These are phyloP conservation scores for Lotmaria passim DNA, from an alignment of 208 protist species.

Conservation along the genomic window DNA sequence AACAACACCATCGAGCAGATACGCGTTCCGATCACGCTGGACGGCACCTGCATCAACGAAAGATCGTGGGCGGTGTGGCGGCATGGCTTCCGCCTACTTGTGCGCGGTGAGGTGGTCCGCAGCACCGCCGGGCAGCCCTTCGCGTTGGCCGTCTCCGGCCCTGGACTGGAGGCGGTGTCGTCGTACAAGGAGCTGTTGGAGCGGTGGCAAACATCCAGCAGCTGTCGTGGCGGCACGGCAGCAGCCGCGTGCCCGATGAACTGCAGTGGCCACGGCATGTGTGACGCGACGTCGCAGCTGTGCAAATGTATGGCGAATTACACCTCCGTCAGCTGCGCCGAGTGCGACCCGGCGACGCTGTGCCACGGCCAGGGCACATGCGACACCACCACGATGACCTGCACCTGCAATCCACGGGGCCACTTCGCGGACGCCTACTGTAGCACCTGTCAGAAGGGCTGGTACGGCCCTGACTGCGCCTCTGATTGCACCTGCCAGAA, in stretches of 20 bases:
- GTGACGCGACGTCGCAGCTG: conserved; percentile 38
- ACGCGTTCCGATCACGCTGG: conserved; percentile 28
- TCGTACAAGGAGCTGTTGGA: conserved; percentile 24
- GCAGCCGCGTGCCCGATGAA: conserved; percentile 52
- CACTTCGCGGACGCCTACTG: conserved; percentile 65
- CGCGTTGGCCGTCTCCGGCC: conserved; percentile 66
- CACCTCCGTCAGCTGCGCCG: conserved; percentile 68
- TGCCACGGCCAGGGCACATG: conserved; percentile 78
- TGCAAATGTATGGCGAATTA: conserved; percentile 56
- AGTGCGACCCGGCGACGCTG: conserved; percentile 58
- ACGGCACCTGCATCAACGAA: conserved; percentile 10
- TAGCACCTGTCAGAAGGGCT: conserved; percentile 53
- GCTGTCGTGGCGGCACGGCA: neutral
- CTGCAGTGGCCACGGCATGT: conserved; percentile 60
- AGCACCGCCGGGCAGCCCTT: conserved; percentile 47
- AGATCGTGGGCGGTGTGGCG: conserved; percentile 17
- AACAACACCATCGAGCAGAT: conserved; percentile 72
- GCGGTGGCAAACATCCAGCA: conserved; percentile 6
- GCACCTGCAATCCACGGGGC: conserved; percentile 53
- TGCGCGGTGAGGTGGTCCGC: conserved; percentile 55
- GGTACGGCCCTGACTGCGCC: conserved; percentile 79
- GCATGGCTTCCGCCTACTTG: conserved; percentile 56
- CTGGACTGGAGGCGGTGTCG: conserved; percentile 38
- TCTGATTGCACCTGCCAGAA: conserved; percentile 64
- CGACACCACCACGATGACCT: conserved; percentile 38